Conservation (phyloP, 352 stramenopile genomes). For the Globisporangium camurandrum region DNA sequence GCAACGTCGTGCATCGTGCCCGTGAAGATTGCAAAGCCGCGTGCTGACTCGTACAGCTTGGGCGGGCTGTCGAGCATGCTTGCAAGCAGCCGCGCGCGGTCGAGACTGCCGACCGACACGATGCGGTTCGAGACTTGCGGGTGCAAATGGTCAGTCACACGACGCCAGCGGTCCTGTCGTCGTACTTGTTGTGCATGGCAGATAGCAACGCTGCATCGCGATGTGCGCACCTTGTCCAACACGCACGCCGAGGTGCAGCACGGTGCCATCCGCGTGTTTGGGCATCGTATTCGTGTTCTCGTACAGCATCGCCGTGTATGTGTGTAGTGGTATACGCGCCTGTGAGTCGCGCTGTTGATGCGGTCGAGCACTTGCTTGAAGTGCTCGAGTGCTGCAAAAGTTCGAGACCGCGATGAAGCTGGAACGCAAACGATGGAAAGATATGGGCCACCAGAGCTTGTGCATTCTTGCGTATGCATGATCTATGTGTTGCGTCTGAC, state of each 20-base stretch:
- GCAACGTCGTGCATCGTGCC: constrained; percentile 29
- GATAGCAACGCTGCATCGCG: background rate
- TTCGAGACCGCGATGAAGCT: too few species aligned
- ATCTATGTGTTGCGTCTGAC: too few species aligned
- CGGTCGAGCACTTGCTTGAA: too few species aligned
- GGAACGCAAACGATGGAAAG: too few species aligned
- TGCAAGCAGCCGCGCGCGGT: constrained; percentile 24
- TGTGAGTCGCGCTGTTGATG: too few species aligned
- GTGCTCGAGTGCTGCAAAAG: too few species aligned
- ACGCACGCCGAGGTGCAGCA: constrained; percentile 37
- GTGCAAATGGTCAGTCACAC: background rate
- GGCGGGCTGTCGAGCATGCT: constrained; percentile 23
- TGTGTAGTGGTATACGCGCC: too few species aligned
- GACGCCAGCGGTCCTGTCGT: background rate
- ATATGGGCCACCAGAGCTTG: too few species aligned
- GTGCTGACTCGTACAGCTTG: constrained; percentile 23
- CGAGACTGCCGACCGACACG: constrained; percentile 35
- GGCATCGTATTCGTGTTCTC: constrained; percentile 39
- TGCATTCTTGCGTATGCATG: too few species aligned
- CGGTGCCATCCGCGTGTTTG: constrained; percentile 27
- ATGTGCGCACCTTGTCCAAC: constrained; percentile 20
- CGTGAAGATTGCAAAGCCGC: constrained; percentile 60
- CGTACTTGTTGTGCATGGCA: background rate
- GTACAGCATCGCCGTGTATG: constrained; percentile 25
- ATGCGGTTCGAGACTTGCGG: constrained; percentile 34